Conservation (phyloP, 2,329 filamentous ascomycete genomes). For the Dactylellina sp. region DNA sequence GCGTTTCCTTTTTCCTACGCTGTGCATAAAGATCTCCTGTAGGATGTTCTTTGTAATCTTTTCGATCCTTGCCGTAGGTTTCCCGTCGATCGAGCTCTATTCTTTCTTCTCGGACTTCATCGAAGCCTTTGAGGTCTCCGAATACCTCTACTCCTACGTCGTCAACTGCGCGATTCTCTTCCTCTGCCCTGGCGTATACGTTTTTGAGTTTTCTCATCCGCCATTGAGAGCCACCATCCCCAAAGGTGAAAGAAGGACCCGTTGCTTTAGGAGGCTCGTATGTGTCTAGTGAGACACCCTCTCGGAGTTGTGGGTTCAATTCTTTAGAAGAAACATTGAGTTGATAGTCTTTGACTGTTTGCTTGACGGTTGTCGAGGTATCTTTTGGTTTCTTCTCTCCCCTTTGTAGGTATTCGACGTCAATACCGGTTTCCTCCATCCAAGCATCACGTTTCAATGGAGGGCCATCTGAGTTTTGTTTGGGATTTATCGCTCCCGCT, state of each 20-base stretch:
- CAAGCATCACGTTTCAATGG: slow-evolving; percentile 80
- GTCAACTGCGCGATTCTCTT: slow-evolving; percentile 78
- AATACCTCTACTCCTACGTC: slow-evolving; percentile 86
- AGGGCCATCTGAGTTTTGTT: slow-evolving; percentile 62
- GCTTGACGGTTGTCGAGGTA: slow-evolving; percentile 66
- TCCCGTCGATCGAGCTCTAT: slow-evolving; percentile 86
- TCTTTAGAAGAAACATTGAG: slow-evolving; percentile 82
- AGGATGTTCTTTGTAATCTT: slow-evolving; percentile 85
- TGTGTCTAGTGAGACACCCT: slow-evolving; percentile 70
- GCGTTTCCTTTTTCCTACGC: slow-evolving; percentile 70
- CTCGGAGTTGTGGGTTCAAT: slow-evolving; percentile 78
- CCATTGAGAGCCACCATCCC: slow-evolving; percentile 91
- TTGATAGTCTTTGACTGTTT: slow-evolving; percentile 70
- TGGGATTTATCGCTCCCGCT: slow-evolving; percentile 57
- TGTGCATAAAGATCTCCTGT: slow-evolving; percentile 87
- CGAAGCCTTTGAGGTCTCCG: slow-evolving; percentile 84
- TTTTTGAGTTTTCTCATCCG: slow-evolving; percentile 93
- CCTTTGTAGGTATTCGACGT: slow-evolving; percentile 84
- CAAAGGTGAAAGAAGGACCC: slow-evolving; percentile 84
- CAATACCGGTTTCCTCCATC: slow-evolving; percentile 88
- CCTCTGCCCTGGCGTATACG: slow-evolving; percentile 82
- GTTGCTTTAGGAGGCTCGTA: slow-evolving; percentile 69
- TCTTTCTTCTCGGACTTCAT: slow-evolving; percentile 92
- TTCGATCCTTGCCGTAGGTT: slow-evolving; percentile 81
- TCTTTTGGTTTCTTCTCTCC: slow-evolving; percentile 68